A percentile compares a stretch with the other conserved stretches of the same genome.
phyloP scores from a whole-genome alignment of 1,284 basidiomycete species.

The Cystobasidium pallidum region DNA sequence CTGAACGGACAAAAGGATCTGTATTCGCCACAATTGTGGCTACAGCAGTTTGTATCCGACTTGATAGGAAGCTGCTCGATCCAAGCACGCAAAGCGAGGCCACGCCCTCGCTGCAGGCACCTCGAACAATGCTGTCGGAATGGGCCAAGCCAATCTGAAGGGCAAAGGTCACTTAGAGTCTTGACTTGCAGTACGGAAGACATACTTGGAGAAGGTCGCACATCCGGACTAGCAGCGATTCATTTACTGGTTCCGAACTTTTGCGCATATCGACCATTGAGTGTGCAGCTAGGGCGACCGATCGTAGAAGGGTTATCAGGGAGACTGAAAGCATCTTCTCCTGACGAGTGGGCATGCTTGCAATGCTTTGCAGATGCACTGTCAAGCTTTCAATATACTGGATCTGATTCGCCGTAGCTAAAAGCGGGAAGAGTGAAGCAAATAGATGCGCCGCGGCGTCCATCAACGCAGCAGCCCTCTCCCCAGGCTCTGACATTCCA shows the following conservation, averaged over 20 bases:
- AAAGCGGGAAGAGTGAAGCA: background rate
- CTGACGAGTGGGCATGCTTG: background rate
- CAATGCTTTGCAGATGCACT: background rate
- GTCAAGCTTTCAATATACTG: background rate
- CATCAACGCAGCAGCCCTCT: background rate
- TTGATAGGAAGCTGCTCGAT: constrained; percentile 72
- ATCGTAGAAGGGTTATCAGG: background rate
- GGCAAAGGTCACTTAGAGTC: background rate
- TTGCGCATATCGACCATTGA: background rate
- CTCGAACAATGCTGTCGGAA: constrained; percentile 9
- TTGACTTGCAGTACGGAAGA: background rate
- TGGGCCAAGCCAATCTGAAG: constrained; percentile 2
- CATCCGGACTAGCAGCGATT: background rate
- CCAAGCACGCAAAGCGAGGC: background rate
- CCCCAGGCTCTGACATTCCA: background rate
- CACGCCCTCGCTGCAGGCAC: background rate
- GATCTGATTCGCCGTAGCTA: background rate
- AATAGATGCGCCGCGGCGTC: background rate
- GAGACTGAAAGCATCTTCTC: background rate
- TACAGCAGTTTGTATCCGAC: constrained; percentile 87
- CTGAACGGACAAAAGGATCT: constrained; percentile 88
- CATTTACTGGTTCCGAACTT: background rate
- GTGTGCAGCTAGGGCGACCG: background rate
- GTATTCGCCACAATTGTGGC: constrained; percentile 96
- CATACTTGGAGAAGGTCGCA: background rate